phyloP scores from a whole-genome alignment of 2,329 filamentous ascomycete genomes.

The Geosmithia morbida region DNA sequence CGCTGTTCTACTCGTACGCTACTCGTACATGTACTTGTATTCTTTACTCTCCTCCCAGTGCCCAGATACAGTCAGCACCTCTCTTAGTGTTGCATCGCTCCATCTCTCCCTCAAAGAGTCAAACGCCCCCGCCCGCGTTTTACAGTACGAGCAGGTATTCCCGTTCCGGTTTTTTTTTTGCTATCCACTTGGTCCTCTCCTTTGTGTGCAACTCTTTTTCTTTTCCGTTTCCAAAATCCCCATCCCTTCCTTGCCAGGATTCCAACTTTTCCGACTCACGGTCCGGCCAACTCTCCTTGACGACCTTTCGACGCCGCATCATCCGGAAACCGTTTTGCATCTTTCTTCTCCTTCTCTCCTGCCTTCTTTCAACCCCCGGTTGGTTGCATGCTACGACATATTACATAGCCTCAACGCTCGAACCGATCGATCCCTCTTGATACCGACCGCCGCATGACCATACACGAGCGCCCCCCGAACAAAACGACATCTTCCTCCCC shows the following conservation, averaged over 20 bases:
- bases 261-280: constrained; percentile 2
- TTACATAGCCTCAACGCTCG: background rate
- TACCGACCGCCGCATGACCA: background rate
- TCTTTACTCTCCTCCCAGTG: too few relatives aligned
- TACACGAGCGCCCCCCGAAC: background rate
- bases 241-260: constrained; percentile 4
- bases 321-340: background rate
- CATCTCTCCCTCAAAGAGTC: background rate
- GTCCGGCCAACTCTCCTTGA: background rate
- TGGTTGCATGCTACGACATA: background rate
- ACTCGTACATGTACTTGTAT: too few relatives aligned
- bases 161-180: constrained; percentile 2
- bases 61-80: too few relatives aligned
- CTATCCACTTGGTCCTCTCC: constrained; percentile 11
- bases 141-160: constrained; percentile 2
- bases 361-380: background rate
- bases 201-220: constrained; percentile 3
- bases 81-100: background rate
- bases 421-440: background rate
- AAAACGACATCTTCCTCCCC: background rate
- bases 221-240: constrained; percentile 4
- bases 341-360: background rate
- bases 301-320: background rate
- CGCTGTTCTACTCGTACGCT: too few relatives aligned
- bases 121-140: background rate